A percentile compares a stretch with the other conserved stretches of the same genome.
Conservation (phyloP, 164 flowering plant species). For the Liquidambar formosana region DNA sequence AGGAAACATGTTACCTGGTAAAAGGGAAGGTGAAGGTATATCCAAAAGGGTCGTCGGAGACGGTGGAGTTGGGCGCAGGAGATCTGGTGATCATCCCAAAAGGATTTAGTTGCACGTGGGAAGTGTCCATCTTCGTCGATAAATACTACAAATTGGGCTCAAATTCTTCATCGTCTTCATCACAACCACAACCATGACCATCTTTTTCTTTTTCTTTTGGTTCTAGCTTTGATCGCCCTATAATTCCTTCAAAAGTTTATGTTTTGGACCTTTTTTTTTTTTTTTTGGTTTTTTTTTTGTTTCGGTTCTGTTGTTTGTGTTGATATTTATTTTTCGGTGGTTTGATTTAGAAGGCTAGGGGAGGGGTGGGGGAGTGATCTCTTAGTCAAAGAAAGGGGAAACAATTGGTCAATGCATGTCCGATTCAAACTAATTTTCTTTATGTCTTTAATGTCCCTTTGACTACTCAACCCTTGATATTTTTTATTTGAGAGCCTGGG, state of each 20-base stretch:
- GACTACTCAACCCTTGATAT: conserved; percentile 25
- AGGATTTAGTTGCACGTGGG: conserved; percentile 81
- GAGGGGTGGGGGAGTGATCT: no score
- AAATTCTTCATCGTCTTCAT: conserved; percentile 23
- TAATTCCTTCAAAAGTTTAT: neutral
- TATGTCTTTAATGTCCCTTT: conserved; percentile 18
- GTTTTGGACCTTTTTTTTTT: no score
- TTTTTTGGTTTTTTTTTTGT: no score
- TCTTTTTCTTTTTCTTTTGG: neutral
- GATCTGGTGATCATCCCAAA: conserved; percentile 30
- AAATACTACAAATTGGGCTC: conserved; percentile 73
- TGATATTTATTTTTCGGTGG: neutral
- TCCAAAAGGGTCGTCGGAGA: conserved; percentile 46
- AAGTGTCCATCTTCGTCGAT: conserved; percentile 65
- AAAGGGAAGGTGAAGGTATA: conserved; percentile 80
- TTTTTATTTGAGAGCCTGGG: no score
- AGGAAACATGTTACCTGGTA: conserved; percentile 78
- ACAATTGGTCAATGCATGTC: conserved; percentile 23
- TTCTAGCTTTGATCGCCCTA: no score
- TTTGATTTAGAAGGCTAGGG: neutral
- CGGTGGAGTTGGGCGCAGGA: conserved; percentile 82
- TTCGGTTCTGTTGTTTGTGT: no score
- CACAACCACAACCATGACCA: no score
- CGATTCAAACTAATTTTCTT: conserved; percentile 13
- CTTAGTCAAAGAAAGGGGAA: conserved; percentile 18